A percentile compares a stretch with the other conserved stretches of the same genome.
Evolutionary conservation across 306 rosid species (phyloP).

Genomic region (Inga oerstediana): DNA sequence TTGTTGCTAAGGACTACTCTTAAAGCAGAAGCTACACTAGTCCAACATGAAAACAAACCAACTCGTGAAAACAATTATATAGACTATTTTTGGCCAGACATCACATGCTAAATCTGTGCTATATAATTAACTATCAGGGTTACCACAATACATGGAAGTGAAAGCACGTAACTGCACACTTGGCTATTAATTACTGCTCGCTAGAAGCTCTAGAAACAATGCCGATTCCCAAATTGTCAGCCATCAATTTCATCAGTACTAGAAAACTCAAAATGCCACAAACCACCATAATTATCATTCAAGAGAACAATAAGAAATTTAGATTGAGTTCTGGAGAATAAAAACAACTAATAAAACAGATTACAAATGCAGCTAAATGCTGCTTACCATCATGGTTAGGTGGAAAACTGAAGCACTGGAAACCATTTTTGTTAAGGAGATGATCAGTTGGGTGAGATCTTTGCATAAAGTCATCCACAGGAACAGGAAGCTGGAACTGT

Average conservation of each 20-base stretch:
- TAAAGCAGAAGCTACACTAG: conserved; percentile 40
- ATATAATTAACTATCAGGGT: conserved; percentile 10
- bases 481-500: conserved; percentile 88
- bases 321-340: conserved; percentile 5
- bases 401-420: conserved; percentile 79
- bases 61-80: conserved; percentile 16
- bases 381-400: conserved; percentile 81
- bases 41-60: conserved; percentile 34
- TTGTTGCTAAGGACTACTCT: conserved; percentile 74
- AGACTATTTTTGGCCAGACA: background rate
- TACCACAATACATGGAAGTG: background rate
- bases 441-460: conserved; percentile 79
- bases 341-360: conserved; percentile 6
- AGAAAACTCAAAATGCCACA: background rate
- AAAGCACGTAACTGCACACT: background rate
- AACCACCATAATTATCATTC: background rate
- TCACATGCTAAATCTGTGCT: background rate
- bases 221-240: background rate
- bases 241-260: background rate
- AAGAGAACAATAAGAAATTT: background rate
- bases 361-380: conserved; percentile 23
- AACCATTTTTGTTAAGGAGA: conserved; percentile 68
- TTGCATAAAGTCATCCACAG: conserved; percentile 98
- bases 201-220: background rate
- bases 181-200: background rate